Base-by-base conservation (phyloP, 2,329 filamentous ascomycete species). In the Aureobasidium musti region DNA sequence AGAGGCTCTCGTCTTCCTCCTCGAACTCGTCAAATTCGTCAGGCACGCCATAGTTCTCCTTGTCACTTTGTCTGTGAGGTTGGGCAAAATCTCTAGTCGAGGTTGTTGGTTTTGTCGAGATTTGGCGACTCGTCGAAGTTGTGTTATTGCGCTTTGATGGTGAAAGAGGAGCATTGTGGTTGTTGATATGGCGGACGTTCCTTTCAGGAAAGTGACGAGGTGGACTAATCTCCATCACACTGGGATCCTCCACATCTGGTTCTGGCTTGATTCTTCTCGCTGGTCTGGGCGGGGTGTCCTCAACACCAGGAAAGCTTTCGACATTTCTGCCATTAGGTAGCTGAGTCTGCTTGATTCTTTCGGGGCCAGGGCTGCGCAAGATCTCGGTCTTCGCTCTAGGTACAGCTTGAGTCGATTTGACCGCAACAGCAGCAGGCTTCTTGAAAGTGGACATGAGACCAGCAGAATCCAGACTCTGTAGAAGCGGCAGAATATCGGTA, bases 281-380 rank as follows among this genome's bases (percentile, higher is more conserved):
- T 30, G 45, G 37, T 13, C 35, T 65, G 50, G 59, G 50, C 67
- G 71, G 53, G 59, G 68, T 39, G 66, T 68, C 69, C 68, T 71
- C 45, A 30, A 67, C 28, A 50, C 63, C 47, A 50, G 70, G 54
- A 71, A 67, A 67, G n/a, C 13, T 19, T 10, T 47, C 49, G 17
- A 41, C 30, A 19, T 56, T 45, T 23, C 61, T 60, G 28, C 33
- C 53, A 19, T 33, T 67, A 37, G 50, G 37, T 1, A 69, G 47
- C 67, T 76, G 75, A 1, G 75, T 77, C 65, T 77, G 75, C 13
- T 70, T 73, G 23, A 77, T 70, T 14, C 74, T 70, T 63, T 72
- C 74, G 5, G 73, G 73, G 67, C 73, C 74, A 21, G 64, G 64
- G n/a, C 53, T 53, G 19, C 43, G 52, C 19, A 50, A 11, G 5